phyloP scores from a whole-genome alignment of 1,284 basidiomycete species.

The Leccinum pachyderme region DNA sequence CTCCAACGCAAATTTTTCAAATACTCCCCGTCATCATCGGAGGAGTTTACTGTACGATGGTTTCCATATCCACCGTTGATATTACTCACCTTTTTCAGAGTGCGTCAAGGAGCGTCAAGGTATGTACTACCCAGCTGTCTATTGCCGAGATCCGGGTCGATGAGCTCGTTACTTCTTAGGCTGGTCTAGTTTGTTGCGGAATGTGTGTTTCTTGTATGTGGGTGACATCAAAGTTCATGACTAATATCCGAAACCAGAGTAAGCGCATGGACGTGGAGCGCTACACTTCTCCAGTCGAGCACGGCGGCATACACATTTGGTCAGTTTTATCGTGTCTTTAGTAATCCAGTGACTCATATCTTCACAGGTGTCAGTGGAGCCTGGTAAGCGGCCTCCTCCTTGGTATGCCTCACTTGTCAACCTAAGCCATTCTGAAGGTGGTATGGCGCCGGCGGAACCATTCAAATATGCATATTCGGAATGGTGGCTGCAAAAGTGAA shows the following conservation, averaged over 20 bases:
- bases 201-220: constrained; percentile 37
- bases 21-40: constrained; percentile 46
- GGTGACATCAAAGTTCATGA: neutral
- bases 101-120: constrained; percentile 50
- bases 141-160: neutral
- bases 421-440: constrained; percentile 35
- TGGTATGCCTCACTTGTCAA: neutral
- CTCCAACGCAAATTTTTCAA: constrained; percentile 50
- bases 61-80: neutral
- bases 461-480: constrained; percentile 59
- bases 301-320: constrained; percentile 56
- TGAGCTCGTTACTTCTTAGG: constrained; percentile 38
- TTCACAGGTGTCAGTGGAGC: constrained; percentile 44
- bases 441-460: constrained; percentile 52
- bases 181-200: constrained; percentile 65
- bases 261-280: constrained; percentile 59
- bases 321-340: constrained; percentile 12
- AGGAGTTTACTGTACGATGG: constrained; percentile 52
- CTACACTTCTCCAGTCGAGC: constrained; percentile 57
- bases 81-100: constrained; percentile 25
- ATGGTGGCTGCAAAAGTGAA: constrained; percentile 59
- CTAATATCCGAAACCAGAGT: constrained; percentile 42
- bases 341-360: constrained; percentile 1
- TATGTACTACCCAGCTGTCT: constrained; percentile 9
- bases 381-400: constrained; percentile 34